These are phyloP conservation scores for Lepidium didymum DNA, from an alignment of 345 rosid genomes.

Conservation along the genomic window DNA sequence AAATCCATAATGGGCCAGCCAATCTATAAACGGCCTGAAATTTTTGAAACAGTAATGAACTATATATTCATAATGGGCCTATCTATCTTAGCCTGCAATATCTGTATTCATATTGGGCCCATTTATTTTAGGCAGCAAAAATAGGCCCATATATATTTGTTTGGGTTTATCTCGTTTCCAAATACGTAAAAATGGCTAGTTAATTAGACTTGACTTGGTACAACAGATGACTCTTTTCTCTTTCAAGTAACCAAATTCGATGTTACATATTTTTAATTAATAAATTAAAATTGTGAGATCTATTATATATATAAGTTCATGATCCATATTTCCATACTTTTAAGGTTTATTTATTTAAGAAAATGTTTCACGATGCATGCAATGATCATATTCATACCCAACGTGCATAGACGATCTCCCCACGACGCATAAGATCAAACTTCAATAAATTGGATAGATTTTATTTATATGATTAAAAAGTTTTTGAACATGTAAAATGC, in stretches of 20 bases:
- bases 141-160: too few relatives aligned
- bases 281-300: background rate
- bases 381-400: conserved; percentile 12
- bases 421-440: conserved; percentile 8
- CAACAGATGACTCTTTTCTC: background rate
- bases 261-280: background rate
- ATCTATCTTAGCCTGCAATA: too few relatives aligned
- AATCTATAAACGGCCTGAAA: too few relatives aligned
- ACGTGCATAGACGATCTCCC: conserved; percentile 24
- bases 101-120: too few relatives aligned
- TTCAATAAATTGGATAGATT: background rate
- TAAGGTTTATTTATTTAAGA: background rate
- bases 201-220: too few relatives aligned
- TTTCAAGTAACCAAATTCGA: background rate
- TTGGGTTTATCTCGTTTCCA: too few relatives aligned
- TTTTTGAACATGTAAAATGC: too few relatives aligned
- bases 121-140: too few relatives aligned
- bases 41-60: too few relatives aligned
- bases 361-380: conserved; percentile 19
- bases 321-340: background rate
- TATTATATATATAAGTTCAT: background rate
- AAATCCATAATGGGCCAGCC: background rate
- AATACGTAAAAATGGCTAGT: too few relatives aligned
- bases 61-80: too few relatives aligned
- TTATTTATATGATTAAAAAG: background rate